A percentile compares a stretch with the other conserved stretches of the same genome.
phyloP scores from a whole-genome alignment of 2,329 filamentous ascomycete genomes.

The Phyllosticta paracitricarpa region DNA sequence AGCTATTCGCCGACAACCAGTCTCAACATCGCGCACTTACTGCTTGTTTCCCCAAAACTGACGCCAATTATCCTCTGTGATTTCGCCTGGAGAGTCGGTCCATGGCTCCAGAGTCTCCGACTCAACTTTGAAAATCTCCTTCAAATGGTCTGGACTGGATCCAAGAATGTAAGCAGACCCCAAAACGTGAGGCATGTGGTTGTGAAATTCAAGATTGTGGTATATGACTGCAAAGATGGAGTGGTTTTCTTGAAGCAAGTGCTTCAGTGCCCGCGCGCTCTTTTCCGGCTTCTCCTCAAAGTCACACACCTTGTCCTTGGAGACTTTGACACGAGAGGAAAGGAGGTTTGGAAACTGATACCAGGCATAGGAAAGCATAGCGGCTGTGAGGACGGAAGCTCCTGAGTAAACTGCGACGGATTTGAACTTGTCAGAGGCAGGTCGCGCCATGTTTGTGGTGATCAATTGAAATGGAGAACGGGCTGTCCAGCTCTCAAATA shows the following conservation, averaged over 20 bases:
- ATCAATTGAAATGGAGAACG: background rate
- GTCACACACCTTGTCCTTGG: conserved; percentile 40
- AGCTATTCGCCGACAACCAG: background rate
- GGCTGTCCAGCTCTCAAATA: background rate
- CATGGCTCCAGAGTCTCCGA: conserved; percentile 65
- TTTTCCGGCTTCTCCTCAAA: conserved; percentile 74
- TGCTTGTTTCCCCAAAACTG: conserved; percentile 68
- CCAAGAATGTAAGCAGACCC: conserved; percentile 83
- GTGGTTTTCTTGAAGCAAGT: conserved; percentile 85
- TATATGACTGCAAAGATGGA: conserved; percentile 63
- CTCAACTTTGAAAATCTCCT: conserved; percentile 71
- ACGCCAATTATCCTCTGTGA: conserved; percentile 74
- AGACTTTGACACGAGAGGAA: background rate
- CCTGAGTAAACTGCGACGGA: background rate
- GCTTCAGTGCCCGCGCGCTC: conserved; percentile 72
- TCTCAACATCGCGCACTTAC: conserved; percentile 28
- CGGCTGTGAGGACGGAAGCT: background rate
- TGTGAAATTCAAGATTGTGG: conserved; percentile 65
- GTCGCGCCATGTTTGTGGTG: background rate
- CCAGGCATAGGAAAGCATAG: conserved; percentile 5
- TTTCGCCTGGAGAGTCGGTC: conserved; percentile 74
- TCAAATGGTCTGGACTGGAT: conserved; percentile 60
- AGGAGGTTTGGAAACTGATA: conserved; percentile 1
- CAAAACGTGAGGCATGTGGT: conserved; percentile 74
- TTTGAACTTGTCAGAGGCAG: background rate